These are phyloP conservation scores for Nicotiana undulata DNA, from an alignment of 257 asterid species.

Conservation along the genomic window DNA sequence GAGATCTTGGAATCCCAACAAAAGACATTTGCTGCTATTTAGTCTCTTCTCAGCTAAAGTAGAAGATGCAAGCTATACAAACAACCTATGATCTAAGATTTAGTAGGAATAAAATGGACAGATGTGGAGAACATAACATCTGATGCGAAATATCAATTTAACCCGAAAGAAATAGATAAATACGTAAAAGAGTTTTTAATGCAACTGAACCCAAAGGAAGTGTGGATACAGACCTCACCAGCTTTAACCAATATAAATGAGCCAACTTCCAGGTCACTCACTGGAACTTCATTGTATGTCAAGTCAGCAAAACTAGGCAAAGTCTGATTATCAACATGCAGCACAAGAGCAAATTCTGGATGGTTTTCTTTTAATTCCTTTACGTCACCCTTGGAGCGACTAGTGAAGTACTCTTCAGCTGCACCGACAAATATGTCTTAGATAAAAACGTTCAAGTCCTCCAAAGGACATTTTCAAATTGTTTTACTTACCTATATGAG, in stretches of 20 bases:
- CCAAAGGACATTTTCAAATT: not conserved
- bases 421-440: slow-evolving; percentile 10
- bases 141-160: not conserved
- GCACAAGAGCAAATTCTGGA: slow-evolving; percentile 79
- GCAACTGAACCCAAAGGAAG: not conserved
- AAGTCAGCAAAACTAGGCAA: slow-evolving; percentile 59
- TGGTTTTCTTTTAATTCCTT: slow-evolving; percentile 82
- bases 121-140: not conserved
- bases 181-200: not conserved
- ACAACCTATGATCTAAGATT: not conserved
- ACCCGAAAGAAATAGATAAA: not conserved
- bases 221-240: slow-evolving; percentile 87
- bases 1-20: not conserved
- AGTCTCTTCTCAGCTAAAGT: not conserved
- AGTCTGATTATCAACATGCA: slow-evolving; percentile 48
- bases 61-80: not conserved
- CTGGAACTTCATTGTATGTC: slow-evolving; percentile 65
- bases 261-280: slow-evolving; percentile 69
- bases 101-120: not conserved
- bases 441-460: not conserved
- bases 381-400: slow-evolving; percentile 80
- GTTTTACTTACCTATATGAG: slow-evolving; percentile 56
- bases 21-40: not conserved
- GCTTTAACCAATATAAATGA: slow-evolving; percentile 93
- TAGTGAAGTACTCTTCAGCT: slow-evolving; percentile 95